Conservation (phyloP, 192 early-diverging fungal genomes). For the Coemansia sp. region DNA sequence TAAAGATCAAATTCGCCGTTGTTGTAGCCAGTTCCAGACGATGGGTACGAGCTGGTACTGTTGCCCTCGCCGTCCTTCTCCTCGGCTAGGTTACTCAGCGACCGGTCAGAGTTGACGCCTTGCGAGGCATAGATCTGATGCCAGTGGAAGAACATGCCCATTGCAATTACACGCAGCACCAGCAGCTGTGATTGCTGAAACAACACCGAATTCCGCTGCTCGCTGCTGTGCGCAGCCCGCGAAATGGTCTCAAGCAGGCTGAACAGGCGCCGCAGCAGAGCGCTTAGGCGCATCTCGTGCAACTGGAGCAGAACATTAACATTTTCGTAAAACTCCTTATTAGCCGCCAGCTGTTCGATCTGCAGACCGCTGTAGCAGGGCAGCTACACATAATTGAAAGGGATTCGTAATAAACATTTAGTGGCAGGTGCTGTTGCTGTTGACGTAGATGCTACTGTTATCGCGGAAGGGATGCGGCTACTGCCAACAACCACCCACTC, state of each 20-base stretch:
- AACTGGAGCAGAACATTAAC: conserved; percentile 74
- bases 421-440: background rate
- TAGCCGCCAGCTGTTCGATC: conserved; percentile 65
- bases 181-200: conserved; percentile 86
- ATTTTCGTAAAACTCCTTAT: conserved; percentile 78
- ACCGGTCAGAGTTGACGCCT: conserved; percentile 33
- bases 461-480: background rate
- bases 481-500: background rate
- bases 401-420: background rate
- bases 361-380: conserved; percentile 70
- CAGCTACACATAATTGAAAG: conserved; percentile 52
- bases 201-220: conserved; percentile 43
- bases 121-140: conserved; percentile 61
- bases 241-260: conserved; percentile 72
- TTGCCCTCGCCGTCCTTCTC: conserved; percentile 23
- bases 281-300: conserved; percentile 70
- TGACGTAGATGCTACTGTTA: background rate
- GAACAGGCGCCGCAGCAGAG: conserved; percentile 67
- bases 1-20: conserved; percentile 35
- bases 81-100: conserved; percentile 23
- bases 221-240: conserved; percentile 51
- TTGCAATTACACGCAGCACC: conserved; percentile 75
- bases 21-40: conserved; percentile 31
- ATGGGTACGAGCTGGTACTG: conserved; percentile 19
- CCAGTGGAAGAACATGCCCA: conserved; percentile 87